Evolutionary conservation across 805 yeast species (phyloP), one percentile per base, ranked within the genome.

Genomic region (Candida ovalis): DNA sequence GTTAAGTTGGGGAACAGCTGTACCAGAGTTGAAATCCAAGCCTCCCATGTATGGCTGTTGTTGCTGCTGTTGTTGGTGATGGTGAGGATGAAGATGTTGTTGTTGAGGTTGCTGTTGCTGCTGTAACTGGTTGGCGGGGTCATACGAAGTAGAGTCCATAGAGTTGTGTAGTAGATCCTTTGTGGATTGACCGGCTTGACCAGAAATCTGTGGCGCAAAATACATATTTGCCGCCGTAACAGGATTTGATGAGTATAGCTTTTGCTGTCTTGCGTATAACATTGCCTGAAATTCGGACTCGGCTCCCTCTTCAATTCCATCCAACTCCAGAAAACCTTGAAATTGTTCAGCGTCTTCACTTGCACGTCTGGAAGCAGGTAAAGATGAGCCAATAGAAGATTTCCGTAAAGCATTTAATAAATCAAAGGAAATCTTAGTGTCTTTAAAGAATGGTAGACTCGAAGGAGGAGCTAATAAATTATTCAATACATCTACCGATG

Each of bases 401-500:
- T 79, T 80, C 54, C 78, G 78, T 40, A 83, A 72, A 0, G 87
- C 83, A 48, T 67, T 69, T 73, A 82, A 72, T 38, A 85, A 66
- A 10, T 72, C 74, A 17, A 65, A 61, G 3, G 79, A 70, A 6
- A 84, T 73, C 17, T 64, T 64, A 0, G 80, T 53, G 49, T 79
- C 75, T 49, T 75, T 75, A 46, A 88, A 72, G 18, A 61, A 56
- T 7, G 77, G 73, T 7, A 76, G 66, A 37, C 77, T 77, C 4
- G 80, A 69, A 0, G 96, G 96, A 23, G 82, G 70, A 0, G 65
- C 58, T 41, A 90, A 69, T 37, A 68, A 70, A 4, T 83, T 82
- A 30, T 71, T 69, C 44, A 79, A 60, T 3, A 89, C 94, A 63
- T 91, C 96, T 19, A 79, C 79, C 0, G 89, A 84, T 27, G 78